Base-by-base conservation (phyloP, 257 asterid genomes). In the Salvia splendens region DNA sequence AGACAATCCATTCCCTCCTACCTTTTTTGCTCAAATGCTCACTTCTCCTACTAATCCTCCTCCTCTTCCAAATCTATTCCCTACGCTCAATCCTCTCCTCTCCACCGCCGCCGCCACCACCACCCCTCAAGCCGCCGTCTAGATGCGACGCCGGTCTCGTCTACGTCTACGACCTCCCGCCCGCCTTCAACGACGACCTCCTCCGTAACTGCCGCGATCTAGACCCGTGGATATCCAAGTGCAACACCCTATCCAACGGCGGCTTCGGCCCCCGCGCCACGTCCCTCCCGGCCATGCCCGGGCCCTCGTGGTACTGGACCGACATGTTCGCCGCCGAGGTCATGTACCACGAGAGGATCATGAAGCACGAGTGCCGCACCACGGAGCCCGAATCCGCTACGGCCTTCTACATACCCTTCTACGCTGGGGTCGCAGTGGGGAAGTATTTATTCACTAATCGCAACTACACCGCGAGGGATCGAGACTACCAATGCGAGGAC, bases 231-330 rank as follows among this genome's bases (percentile, higher is more conserved):
- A 74, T 62, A 66, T 86, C 95, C 6, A 85, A 82, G 0, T 85
- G 95, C 61, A 38, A 74, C 43, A 87, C 85, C 15, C 4, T 89
- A 12, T 85, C 95, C 7, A 75, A 83, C 51, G 9, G 54, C 5
- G 95, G 96, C 4, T 64, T 83, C 12, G 96, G 95, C 5, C 84
- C 83, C 3, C 64, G 35, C 24, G 91, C 87, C 38, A 14, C 70
- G 0, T 5, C 54, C 7, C 71, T 46, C 15, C 52, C 50, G 36
- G 76, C 50, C 46, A 79, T 83, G 58, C 89, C 89, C 6, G 30
- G 79, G 70, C 45, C 87, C 81, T 54, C 85, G 16, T 87, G 95
- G 95, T 82, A 82, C 46, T 84, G 95, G 88, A 84, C 95, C 6
- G 95, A 87, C 64, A 80, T 83, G 86, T 80, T 83, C 46, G 84